Evolutionary conservation across 164 flowering plant genomes (phyloP), one percentile per base, ranked within the genome.

Genomic region (Houttuynia cordata): DNA sequence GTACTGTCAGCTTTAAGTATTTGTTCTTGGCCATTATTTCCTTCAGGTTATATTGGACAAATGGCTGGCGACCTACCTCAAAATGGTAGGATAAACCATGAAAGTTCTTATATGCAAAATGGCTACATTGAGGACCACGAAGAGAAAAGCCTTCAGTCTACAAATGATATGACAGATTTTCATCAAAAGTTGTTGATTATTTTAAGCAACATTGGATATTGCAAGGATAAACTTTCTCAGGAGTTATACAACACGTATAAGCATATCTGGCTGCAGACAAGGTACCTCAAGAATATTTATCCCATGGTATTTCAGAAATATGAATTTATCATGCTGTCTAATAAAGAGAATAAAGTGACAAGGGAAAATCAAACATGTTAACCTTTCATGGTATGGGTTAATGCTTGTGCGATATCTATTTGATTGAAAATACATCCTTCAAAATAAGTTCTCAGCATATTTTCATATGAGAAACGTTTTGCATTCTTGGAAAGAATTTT

Each of bases 161-260:
- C 81, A 68, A 79, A 80, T 73, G 74, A 78, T 70, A 70, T 72
- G 25, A 22, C 34, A 63, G 87, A 81, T 76, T 83, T 93, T 47
- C 90, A 91, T 74, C 83, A 81, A 72, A 79, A 69, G 67, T 66
- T 88, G 71, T 68, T 94, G 69, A 81, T 94, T 58, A 87, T 88
- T 41, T 73, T 94, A 73, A 94, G 99, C 70, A 94, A 94, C 69
- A 82, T 94, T 59, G 99, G 97, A 51, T 94, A 81, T 70, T 94
- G 97, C 81, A 94, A 87, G 76, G 96, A 94, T 61, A 95, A 94
- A 68, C 87, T 94, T 71, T 79, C 91, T 51, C 57, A 64, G 64
- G 93, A 91, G 68, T 63, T 91, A 65, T 85, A 85, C 81, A 77
- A 82, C 69, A 94, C 85, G 68, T 94, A 80, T 83, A 85, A 78